A percentile compares a stretch with the other conserved stretches of the same genome.
phyloP scores from a whole-genome alignment of 192 early-diverging fungal genomes.

The Diversispora eburnea region DNA sequence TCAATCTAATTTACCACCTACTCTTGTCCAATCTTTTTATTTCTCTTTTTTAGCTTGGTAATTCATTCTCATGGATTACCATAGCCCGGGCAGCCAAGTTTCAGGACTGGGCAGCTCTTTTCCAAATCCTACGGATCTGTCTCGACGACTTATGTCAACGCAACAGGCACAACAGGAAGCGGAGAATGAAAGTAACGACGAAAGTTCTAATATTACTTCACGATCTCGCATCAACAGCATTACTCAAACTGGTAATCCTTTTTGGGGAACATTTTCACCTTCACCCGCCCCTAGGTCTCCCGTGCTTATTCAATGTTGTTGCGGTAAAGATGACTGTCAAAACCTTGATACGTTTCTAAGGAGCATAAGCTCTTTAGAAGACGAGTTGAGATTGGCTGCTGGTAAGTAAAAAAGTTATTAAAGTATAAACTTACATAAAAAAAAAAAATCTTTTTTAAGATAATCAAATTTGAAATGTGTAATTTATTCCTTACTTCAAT shows the following conservation, averaged over 20 bases:
- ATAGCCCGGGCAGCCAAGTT: neutral
- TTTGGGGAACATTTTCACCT: conserved; percentile 13
- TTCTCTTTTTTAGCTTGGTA: neutral
- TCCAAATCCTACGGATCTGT: conserved; percentile 12
- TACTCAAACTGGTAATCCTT: neutral
- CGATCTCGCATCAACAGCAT: conserved; percentile 16
- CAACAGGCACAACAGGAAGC: neutral
- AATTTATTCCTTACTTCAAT: too few relatives aligned
- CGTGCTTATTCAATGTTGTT: conserved; percentile 30
- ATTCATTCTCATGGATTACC: neutral
- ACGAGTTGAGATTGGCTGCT: conserved; percentile 40
- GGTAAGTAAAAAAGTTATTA: conserved; percentile 29
- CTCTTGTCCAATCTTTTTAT: conserved; percentile 16
- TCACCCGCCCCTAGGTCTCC: conserved; percentile 19
- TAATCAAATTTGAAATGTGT: too few relatives aligned
- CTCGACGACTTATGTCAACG: neutral
- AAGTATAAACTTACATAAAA: neutral
- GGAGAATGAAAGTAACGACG: conserved; percentile 13
- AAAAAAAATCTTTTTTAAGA: too few relatives aligned
- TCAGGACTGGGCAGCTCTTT: neutral
- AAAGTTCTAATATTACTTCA: neutral
- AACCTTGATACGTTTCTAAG: conserved; percentile 6
- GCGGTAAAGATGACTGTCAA: conserved; percentile 26
- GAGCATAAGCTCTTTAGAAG: conserved; percentile 33
- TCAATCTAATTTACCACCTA: neutral